These are phyloP conservation scores for Sanghuangporus weigelae DNA, from an alignment of 1,284 basidiomycete species.

Conservation along the genomic window DNA sequence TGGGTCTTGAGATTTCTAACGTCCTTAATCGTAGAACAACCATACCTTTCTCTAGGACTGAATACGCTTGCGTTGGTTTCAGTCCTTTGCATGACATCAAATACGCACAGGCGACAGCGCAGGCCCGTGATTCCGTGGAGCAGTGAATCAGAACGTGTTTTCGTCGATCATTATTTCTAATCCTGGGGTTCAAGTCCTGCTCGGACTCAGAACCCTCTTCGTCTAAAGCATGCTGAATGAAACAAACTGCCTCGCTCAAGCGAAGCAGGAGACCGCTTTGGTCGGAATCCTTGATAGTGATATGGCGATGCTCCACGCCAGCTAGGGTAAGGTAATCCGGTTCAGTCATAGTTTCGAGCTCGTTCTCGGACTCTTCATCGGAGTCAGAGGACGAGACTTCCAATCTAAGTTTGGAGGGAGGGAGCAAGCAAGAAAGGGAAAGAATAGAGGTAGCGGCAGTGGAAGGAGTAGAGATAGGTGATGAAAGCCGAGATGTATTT, in stretches of 20 bases:
- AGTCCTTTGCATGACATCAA: constrained; percentile 36
- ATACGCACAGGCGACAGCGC: constrained; percentile 15
- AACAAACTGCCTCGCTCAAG: constrained; percentile 39
- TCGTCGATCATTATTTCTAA: background rate
- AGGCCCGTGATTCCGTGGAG: constrained; percentile 11
- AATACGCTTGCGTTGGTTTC: constrained; percentile 32
- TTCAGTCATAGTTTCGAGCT: background rate
- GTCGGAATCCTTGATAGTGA: constrained; percentile 33
- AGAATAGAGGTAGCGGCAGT: constrained; percentile 14
- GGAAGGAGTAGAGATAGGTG: background rate
- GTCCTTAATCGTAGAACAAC: constrained; percentile 18
- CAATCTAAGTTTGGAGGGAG: constrained; percentile 4
- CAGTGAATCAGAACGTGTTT: constrained; percentile 13
- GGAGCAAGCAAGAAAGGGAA: constrained; percentile 4
- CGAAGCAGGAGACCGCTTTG: constrained; percentile 37
- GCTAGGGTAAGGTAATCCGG: constrained; percentile 6
- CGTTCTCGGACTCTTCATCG: constrained; percentile 4
- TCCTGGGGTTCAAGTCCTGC: background rate
- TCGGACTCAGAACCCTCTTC: constrained; percentile 4
- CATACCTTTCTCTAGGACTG: constrained; percentile 37
- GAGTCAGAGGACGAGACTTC: constrained; percentile 3
- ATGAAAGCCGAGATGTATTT: background rate
- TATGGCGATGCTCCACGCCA: constrained; percentile 33
- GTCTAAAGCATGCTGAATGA: constrained; percentile 26
- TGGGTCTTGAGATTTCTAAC: background rate